phyloP scores from a whole-genome alignment of 768 basidiomycete genomes.

The Flagelloscypha sp. region DNA sequence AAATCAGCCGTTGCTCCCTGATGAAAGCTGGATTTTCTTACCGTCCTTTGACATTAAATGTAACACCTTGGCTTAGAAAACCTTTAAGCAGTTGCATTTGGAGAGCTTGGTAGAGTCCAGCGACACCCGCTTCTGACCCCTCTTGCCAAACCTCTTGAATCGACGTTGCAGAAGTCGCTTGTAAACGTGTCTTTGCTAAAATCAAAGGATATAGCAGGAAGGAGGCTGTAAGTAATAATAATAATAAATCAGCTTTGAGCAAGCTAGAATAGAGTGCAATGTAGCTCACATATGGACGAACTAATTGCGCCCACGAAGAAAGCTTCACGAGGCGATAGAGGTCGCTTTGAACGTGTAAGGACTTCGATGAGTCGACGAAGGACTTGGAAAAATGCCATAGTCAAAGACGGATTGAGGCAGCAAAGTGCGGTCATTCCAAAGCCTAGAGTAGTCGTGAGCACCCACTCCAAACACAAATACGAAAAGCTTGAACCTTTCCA shows the following conservation, averaged over 20 bases:
- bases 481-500: constrained; percentile 40
- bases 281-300: constrained; percentile 34
- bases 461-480: background rate
- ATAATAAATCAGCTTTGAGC: background rate
- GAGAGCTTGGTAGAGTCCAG: constrained; percentile 46
- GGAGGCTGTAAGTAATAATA: constrained; percentile 24
- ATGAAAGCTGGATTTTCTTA: constrained; percentile 7
- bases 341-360: constrained; percentile 14
- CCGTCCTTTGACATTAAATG: constrained; percentile 53
- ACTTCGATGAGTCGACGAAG: constrained; percentile 34
- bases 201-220: constrained; percentile 49
- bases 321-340: constrained; percentile 35
- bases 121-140: constrained; percentile 17
- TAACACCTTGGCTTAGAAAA: constrained; percentile 49
- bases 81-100: constrained; percentile 44
- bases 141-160: constrained; percentile 14
- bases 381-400: constrained; percentile 44
- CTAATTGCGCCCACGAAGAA: constrained; percentile 52
- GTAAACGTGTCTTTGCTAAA: constrained; percentile 49
- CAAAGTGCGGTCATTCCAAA: constrained; percentile 42
- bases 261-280: background rate
- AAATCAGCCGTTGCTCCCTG: background rate
- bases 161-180: constrained; percentile 33
- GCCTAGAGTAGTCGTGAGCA: constrained; percentile 22
- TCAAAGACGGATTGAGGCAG: constrained; percentile 51